A percentile compares a stretch with the other conserved stretches of the same genome.
Conservation (phyloP, 768 basidiomycete genomes). For the Ramaria sp. region DNA sequence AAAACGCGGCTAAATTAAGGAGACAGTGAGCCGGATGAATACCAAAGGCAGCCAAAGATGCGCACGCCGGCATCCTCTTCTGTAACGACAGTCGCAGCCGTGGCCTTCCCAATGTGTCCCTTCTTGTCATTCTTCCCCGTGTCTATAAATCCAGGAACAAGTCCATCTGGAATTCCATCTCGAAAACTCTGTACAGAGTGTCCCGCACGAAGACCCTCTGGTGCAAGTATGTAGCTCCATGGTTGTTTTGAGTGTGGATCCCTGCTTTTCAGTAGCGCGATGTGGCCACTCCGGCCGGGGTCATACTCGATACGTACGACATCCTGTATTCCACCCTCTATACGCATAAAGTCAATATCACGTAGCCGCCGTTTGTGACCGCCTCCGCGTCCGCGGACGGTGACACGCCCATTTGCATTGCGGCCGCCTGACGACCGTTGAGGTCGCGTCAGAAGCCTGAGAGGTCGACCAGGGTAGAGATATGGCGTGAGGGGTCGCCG, state of each 20-base stretch:
- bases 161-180: constrained; percentile 66
- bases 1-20: not conserved
- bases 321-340: constrained; percentile 72
- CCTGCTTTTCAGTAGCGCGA: constrained; percentile 73
- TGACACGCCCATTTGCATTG: constrained; percentile 68
- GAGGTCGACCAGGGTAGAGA: constrained; percentile 75
- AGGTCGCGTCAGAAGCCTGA: constrained; percentile 72
- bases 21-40: not conserved
- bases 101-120: not conserved
- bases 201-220: constrained; percentile 82
- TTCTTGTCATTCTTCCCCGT: not conserved
- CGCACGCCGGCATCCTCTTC: not conserved
- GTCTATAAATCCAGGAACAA: constrained; percentile 42
- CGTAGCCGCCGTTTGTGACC: constrained; percentile 85
- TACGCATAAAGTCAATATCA: constrained; percentile 74
- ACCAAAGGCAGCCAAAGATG: not conserved
- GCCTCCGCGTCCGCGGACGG: constrained; percentile 82
- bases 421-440: constrained; percentile 81
- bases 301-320: constrained; percentile 96
- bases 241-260: constrained; percentile 40
- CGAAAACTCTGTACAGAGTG: constrained; percentile 82
- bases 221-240: constrained; percentile 90
- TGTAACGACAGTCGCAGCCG: not conserved
- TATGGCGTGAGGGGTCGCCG: constrained; percentile 74
- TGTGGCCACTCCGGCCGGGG: constrained; percentile 87